A percentile compares a stretch with the other conserved stretches of the same genome.
phyloP scores from a whole-genome alignment of 306 rosid genomes.

The Dicorynia guianensis region DNA sequence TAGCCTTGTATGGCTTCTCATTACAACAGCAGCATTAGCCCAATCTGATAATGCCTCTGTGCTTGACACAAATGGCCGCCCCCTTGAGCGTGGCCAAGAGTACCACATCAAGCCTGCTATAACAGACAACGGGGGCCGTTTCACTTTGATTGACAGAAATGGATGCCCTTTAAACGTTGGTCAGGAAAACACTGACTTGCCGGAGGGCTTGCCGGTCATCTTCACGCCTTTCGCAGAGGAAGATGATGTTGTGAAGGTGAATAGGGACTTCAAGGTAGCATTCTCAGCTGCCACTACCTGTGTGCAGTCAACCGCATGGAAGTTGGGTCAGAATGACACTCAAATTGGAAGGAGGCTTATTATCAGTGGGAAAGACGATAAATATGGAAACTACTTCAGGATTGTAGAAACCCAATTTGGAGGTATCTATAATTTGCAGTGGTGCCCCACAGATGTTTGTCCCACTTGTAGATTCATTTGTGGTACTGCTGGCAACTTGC shows the following conservation, averaged over 20 bases:
- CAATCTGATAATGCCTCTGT: slow-evolving; percentile 44
- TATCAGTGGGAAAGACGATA: neutral
- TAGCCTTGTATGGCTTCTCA: slow-evolving; percentile 32
- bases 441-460: slow-evolving; percentile 69
- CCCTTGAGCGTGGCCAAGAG: slow-evolving; percentile 48
- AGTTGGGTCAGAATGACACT: slow-evolving; percentile 23
- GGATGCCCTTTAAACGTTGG: slow-evolving; percentile 55
- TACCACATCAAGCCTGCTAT: slow-evolving; percentile 72
- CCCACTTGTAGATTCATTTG: slow-evolving; percentile 51
- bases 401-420: neutral
- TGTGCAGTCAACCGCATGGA: slow-evolving; percentile 51
- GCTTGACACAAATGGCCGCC: slow-evolving; percentile 54
- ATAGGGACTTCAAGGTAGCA: slow-evolving; percentile 47
- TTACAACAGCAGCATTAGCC: slow-evolving; percentile 40
- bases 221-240: slow-evolving; percentile 53
- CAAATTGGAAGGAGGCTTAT: slow-evolving; percentile 56
- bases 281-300: slow-evolving; percentile 47
- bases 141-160: slow-evolving; percentile 51
- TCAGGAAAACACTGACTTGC: slow-evolving; percentile 46
- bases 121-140: slow-evolving; percentile 60
- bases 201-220: slow-evolving; percentile 39
- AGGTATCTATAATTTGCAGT: slow-evolving; percentile 45
- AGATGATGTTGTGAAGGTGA: slow-evolving; percentile 41
- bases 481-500: slow-evolving; percentile 47
- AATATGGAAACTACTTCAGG: slow-evolving; percentile 41